Evolutionary conservation across 345 rosid species (phyloP).

Genomic region (Brassica carinata): DNA sequence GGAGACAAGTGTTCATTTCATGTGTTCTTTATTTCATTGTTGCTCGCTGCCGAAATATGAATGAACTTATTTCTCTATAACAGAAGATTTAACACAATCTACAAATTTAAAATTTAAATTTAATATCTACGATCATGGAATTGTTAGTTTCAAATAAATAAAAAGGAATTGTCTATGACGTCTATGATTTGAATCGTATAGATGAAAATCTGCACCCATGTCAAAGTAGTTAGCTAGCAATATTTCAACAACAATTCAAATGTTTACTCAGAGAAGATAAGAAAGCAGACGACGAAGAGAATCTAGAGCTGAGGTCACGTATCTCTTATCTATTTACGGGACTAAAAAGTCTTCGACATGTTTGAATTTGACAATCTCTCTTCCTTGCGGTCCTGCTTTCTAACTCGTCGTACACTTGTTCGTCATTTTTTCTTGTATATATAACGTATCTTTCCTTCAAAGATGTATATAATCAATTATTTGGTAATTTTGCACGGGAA

Average conservation of each 20-base stretch:
- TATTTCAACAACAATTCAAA: background rate
- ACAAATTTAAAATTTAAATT: background rate
- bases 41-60: background rate
- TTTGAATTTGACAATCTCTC: constrained; percentile 19
- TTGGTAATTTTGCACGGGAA: constrained; percentile 27
- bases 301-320: constrained; percentile 35
- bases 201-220: background rate
- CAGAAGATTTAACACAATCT: background rate
- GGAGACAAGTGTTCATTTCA: background rate
- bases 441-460: background rate
- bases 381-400: constrained; percentile 28
- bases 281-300: constrained; percentile 29
- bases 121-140: background rate
- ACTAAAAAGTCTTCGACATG: constrained; percentile 23
- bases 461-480: constrained; percentile 7
- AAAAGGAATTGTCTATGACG: background rate
- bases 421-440: constrained; percentile 4
- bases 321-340: constrained; percentile 21
- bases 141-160: background rate
- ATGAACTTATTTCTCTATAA: background rate
- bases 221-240: background rate
- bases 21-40: background rate
- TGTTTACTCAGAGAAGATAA: background rate
- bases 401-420: constrained; percentile 30
- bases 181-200: background rate